Conservation (phyloP, 148 eudicot species). For the Nyssa sinensis region DNA sequence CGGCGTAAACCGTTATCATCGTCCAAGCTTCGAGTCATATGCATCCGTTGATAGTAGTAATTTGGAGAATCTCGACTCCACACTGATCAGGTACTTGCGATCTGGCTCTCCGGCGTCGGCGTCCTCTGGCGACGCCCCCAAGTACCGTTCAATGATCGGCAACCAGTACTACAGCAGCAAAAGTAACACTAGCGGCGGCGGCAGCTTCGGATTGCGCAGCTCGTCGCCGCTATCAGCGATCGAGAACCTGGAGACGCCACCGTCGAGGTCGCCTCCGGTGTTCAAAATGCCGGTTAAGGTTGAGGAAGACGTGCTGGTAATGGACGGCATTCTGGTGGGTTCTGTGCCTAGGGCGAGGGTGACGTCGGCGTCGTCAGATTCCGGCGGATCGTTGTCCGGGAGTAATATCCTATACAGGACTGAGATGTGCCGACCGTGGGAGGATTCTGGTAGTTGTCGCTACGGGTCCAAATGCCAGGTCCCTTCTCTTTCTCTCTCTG, state of each 20-base stretch:
- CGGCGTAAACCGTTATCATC: conserved; percentile 10
- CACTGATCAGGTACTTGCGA: conserved; percentile 32
- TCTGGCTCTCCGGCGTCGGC: conserved; percentile 25
- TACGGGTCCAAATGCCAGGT: conserved; percentile 52
- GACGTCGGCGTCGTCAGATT: conserved; percentile 24
- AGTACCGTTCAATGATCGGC: conserved; percentile 17
- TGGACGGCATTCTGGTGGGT: conserved; percentile 51
- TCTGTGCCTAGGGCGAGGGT: conserved; percentile 15
- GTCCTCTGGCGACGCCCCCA: no score
- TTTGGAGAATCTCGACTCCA: conserved; percentile 24
- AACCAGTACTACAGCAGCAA: conserved; percentile 8
- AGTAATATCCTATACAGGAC: conserved; percentile 28
- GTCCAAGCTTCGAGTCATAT: conserved; percentile 26
- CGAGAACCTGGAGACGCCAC: conserved; percentile 31
- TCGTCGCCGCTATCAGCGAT: conserved; percentile 33
- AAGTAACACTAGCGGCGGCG: conserved; percentile 9
- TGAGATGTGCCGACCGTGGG: conserved; percentile 45
- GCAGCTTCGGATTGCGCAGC: conserved; percentile 17
- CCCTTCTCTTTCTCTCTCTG: background rate
- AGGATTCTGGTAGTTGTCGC: conserved; percentile 40
- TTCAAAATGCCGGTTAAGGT: conserved; percentile 38
- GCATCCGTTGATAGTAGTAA: conserved; percentile 20
- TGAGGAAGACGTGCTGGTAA: conserved; percentile 61
- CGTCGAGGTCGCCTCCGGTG: conserved; percentile 29
- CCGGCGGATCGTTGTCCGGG: conserved; percentile 27